Evolutionary conservation across 345 rosid genomes (phyloP).

Genomic region (Euclidium syriacum): DNA sequence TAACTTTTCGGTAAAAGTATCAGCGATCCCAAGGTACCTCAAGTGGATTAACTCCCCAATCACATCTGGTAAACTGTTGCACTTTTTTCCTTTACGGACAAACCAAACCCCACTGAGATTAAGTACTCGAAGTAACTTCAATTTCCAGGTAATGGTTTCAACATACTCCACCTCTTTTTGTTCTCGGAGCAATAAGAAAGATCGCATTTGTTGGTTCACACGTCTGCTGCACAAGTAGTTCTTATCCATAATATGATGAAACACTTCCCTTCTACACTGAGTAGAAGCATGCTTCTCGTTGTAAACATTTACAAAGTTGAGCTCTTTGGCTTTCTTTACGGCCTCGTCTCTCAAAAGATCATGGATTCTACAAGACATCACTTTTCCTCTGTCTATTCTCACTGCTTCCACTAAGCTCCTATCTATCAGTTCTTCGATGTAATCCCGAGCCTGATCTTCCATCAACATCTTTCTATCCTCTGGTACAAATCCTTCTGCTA

Average conservation of each 20-base stretch:
- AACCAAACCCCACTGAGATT: not conserved
- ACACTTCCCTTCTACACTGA: conserved; percentile 1
- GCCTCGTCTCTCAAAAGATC: conserved; percentile 15
- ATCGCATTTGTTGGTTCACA: conserved; percentile 4
- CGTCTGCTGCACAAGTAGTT: not conserved
- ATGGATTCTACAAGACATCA: conserved; percentile 3
- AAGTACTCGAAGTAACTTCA: conserved; percentile 19
- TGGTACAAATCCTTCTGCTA: conserved; percentile 12
- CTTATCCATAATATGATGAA: not conserved
- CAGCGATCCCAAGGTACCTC: conserved; percentile 3
- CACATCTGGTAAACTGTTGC: not conserved
- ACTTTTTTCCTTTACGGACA: not conserved
- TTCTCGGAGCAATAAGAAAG: not conserved
- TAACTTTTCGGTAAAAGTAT: not conserved
- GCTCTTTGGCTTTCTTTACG: conserved; percentile 3
- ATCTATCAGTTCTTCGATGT: conserved; percentile 3
- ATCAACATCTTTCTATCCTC: not conserved
- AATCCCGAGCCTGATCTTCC: no score
- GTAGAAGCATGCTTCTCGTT: not conserved
- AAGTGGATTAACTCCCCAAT: not conserved
- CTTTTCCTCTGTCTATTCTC: not conserved
- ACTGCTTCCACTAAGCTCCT: conserved; percentile 5
- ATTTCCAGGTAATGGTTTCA: not conserved
- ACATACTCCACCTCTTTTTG: not conserved
- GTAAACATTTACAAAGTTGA: not conserved